Evolutionary conservation across 2,329 filamentous ascomycete species (phyloP), one percentile per base, ranked within the genome.

Genomic region (Colletotrichum magnum): DNA sequence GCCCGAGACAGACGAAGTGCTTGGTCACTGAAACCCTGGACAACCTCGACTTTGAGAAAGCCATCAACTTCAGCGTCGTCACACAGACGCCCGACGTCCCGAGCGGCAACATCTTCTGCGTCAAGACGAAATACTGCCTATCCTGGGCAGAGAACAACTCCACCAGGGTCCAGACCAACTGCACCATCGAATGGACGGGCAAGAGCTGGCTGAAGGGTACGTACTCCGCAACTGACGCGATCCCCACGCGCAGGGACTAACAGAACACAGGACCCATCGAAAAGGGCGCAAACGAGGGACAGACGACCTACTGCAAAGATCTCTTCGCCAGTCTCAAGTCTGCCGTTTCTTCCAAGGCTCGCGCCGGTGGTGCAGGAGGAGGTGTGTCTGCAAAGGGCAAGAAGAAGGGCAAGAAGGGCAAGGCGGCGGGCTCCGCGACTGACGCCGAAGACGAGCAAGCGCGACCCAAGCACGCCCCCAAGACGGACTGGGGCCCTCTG

Each of bases 171-270:
- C 90, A 96, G 71, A 92, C 95, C 82, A 98, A 92, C 73, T 98
- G 94, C 79, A 92, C 90, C 2, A 93, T 98, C 51, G 97, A 99
- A 77, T 99, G 97, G 97, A 92, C 92, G 4, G 95, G 95, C 74
- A 99, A 98, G 86, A 98, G 95, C 83, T 99, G 96, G 96, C 84
- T 99, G 53, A 98, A 96, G 84, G 94, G 95, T 97, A 84, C 78
- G 85, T 77, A 6, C n/a, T 15, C 43, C 18, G 32, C 32, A 36
- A 28, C 56, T 6, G 6, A 39, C 32, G 57, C 26, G 21, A 48
- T 28, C 41, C 41, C 2, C n/a, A 13, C 32, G 7, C 32, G 10
- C 12, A 9, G 28, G 13, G 32, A 18, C 12, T 26, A 85, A 68
- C 41, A 21, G 58, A 60, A 51, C 16, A 43, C 73, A 97, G 94